A percentile compares a stretch with the other conserved stretches of the same genome.
Evolutionary conservation across 257 asterid genomes (phyloP).

Genomic region (Solanum pimpinellifolium): DNA sequence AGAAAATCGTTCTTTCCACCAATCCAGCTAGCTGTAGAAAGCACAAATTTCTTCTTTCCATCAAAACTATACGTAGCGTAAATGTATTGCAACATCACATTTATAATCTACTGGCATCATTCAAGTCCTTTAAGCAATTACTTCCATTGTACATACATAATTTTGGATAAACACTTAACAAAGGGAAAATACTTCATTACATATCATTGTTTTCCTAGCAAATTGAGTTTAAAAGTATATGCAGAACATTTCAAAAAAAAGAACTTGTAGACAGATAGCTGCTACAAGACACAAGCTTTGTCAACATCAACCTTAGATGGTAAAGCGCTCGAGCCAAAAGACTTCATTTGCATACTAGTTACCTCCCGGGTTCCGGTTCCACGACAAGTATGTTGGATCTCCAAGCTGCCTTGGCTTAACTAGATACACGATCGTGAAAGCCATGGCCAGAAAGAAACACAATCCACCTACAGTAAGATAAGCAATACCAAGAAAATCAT

Average conservation of each 20-base stretch:
- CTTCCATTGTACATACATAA: neutral
- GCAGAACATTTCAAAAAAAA: neutral
- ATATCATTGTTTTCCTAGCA: neutral
- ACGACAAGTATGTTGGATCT: neutral
- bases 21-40: slow-evolving; percentile 26
- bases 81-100: slow-evolving; percentile 7
- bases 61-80: slow-evolving; percentile 14
- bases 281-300: neutral
- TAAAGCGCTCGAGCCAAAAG: neutral
- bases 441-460: slow-evolving; percentile 17
- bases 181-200: neutral
- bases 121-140: neutral
- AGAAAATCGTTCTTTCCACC: slow-evolving; percentile 22
- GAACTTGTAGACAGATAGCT: neutral
- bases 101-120: neutral
- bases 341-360: neutral
- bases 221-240: neutral
- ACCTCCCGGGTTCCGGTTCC: slow-evolving; percentile 1
- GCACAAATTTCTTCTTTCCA: slow-evolving; percentile 21
- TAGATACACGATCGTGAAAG: slow-evolving; percentile 11
- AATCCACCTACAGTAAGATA: slow-evolving; percentile 28
- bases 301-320: neutral
- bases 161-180: neutral
- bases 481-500: slow-evolving; percentile 27
- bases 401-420: slow-evolving; percentile 19